Conservation (phyloP, 23 red algal genomes). For the Pyropia yezoensis region DNA sequence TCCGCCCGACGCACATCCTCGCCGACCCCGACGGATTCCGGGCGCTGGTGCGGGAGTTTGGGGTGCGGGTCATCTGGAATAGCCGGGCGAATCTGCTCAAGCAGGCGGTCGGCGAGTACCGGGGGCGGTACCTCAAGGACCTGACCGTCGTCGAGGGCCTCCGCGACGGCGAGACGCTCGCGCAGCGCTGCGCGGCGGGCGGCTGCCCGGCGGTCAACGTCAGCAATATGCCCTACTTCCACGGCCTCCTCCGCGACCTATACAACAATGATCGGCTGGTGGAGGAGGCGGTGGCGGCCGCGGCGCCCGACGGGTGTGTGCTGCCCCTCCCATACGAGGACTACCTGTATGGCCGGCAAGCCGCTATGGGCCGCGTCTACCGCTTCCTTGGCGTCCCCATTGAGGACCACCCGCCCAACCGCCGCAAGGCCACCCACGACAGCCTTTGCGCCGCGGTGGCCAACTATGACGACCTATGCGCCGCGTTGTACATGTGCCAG, state of each 20-base stretch:
- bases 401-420: slow-evolving; percentile 5
- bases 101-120: slow-evolving; percentile 45
- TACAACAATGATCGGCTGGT: slow-evolving; percentile 13
- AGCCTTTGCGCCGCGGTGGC: slow-evolving; percentile 29
- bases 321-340: slow-evolving; percentile 42
- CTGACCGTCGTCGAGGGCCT: slow-evolving; percentile 27
- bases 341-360: slow-evolving; percentile 29
- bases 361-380: slow-evolving; percentile 15
- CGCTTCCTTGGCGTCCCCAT: slow-evolving; percentile 23
- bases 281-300: slow-evolving; percentile 12
- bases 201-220: slow-evolving; percentile 23
- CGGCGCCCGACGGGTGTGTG: slow-evolving; percentile 17
- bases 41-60: slow-evolving; percentile 12
- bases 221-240: slow-evolving; percentile 26
- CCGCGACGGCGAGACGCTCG: background rate
- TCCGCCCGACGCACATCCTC: slow-evolving; percentile 36
- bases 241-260: slow-evolving; percentile 7
- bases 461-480: slow-evolving; percentile 39
- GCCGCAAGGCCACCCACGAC: slow-evolving; percentile 48
- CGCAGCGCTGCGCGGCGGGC: slow-evolving; percentile 21
- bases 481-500: slow-evolving; percentile 30
- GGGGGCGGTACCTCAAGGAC: slow-evolving; percentile 20
- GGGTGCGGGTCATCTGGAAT: slow-evolving; percentile 51
- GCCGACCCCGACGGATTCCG: slow-evolving; percentile 20
- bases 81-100: slow-evolving; percentile 51